Base-by-base conservation (phyloP, 768 basidiomycete genomes). In the Mycena galericulata region DNA sequence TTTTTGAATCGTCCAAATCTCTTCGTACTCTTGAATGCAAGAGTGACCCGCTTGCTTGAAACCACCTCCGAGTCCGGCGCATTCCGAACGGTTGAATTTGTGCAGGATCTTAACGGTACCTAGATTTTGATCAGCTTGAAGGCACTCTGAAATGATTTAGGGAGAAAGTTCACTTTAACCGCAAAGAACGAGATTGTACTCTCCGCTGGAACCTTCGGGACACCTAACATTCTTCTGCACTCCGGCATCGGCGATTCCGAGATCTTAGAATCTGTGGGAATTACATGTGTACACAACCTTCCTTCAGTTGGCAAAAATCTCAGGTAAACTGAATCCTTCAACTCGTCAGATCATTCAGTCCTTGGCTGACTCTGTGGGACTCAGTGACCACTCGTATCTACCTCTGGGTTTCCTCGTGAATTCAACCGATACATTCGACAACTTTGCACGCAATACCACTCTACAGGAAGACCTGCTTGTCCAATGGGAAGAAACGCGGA, bases 161-260 rank as follows among this genome's bases (percentile, higher is more conserved):
- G 64, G 1, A 30, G 20, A 45, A 14, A 18, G 14, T 41, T 51
- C 49, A 65, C 38, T 4, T 15, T 79, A 1, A 75, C 68, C 7
- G 79, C 79, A 1, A 62, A 41, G 10, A 75, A 74, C 32, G 79
- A 80, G 55, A 66, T 81, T 12, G 74, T 81, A 29, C 71, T 80
- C 9, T 79, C 77, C 1, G 74, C 75, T 4, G 78, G 79, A n/a
- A 59, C 72, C 5, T 61, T 79, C 34, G 75, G 73, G 1, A 78
- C 76, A 3, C 78, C 79, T 5, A 49, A 41, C 22, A 57, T 65
- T 12, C 18, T 65, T 6, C 9, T 65, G 27, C 45, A 65, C 36
- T 57, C 55, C 9, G 63, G 63, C 0, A 65, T 65, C 5, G 63
- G 63, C 20, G 41, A 65, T n/a, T 56, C 63, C 18, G 22, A 45